Conservation (phyloP, 2,329 filamentous ascomycete species). For the Grosmannia huntii region DNA sequence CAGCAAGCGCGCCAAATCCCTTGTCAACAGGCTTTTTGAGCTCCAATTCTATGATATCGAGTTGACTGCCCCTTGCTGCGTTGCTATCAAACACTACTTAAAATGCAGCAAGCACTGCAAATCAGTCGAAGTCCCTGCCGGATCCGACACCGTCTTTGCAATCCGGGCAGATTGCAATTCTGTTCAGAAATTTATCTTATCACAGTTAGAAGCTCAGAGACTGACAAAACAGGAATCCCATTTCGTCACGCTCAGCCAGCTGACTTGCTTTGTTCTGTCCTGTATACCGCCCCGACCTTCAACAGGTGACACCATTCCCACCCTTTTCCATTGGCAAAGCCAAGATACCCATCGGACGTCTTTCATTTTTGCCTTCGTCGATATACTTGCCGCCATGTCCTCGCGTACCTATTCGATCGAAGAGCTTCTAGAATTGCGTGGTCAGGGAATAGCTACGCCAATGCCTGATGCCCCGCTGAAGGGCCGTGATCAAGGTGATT, state of each 20-base stretch:
- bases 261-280: constrained; percentile 10
- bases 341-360: constrained; percentile 5
- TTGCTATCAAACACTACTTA: constrained; percentile 7
- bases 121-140: not conserved
- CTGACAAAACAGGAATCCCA: constrained; percentile 9
- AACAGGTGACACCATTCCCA: not conserved
- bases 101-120: constrained; percentile 6
- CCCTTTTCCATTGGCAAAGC: constrained; percentile 11
- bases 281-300: constrained; percentile 4
- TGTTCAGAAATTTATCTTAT: constrained; percentile 10
- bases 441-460: not conserved
- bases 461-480: constrained; percentile 6
- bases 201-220: constrained; percentile 11
- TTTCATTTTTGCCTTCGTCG: constrained; percentile 11
- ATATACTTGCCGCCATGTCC: constrained; percentile 6
- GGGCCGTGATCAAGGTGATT: constrained; percentile 7
- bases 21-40: constrained; percentile 8
- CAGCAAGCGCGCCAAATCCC: constrained; percentile 7
- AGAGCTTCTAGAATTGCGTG: constrained; percentile 12
- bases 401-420: constrained; percentile 9
- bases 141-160: not conserved
- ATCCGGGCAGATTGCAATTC: not conserved
- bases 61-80: constrained; percentile 7
- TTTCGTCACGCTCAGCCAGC: constrained; percentile 6
- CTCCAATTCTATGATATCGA: constrained; percentile 8